Evolutionary conservation across 192 early-diverging fungal species (phyloP).

Genomic region (Coemansia sp.): DNA sequence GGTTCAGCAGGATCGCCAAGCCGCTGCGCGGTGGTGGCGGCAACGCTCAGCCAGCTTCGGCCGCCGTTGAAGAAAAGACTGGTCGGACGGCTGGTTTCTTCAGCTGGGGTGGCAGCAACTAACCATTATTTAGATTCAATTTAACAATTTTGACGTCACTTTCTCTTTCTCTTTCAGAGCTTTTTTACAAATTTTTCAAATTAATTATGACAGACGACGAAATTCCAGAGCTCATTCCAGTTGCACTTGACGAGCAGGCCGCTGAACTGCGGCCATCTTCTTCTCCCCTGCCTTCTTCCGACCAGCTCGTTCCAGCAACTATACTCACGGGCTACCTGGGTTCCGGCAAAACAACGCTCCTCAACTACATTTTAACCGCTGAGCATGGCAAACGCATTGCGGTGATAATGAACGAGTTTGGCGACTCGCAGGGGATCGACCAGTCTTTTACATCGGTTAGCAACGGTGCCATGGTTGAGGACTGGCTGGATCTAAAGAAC

Average conservation of each 20-base stretch:
- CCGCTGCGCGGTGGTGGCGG: slow-evolving; percentile 85
- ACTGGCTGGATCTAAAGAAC: slow-evolving; percentile 97
- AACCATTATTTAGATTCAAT: not conserved
- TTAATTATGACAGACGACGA: slow-evolving; percentile 27
- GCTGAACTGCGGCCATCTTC: slow-evolving; percentile 1
- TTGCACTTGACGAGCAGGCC: not conserved
- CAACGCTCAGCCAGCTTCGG: slow-evolving; percentile 8
- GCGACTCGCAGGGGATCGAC: slow-evolving; percentile 93
- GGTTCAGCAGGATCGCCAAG: slow-evolving; percentile 83
- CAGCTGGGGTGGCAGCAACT: slow-evolving; percentile 33
- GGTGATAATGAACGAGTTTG: slow-evolving; percentile 99
- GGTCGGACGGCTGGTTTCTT: slow-evolving; percentile 35
- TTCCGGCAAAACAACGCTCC: slow-evolving; percentile 89
- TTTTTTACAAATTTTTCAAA: not conserved
- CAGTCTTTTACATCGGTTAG: slow-evolving; percentile 78
- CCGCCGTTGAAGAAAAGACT: slow-evolving; percentile 31
- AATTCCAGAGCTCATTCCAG: slow-evolving; percentile 35
- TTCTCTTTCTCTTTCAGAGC: not conserved
- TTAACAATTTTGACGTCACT: not conserved
- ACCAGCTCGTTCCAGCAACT: slow-evolving; percentile 48
- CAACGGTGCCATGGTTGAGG: slow-evolving; percentile 81
- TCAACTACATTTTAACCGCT: slow-evolving; percentile 78
- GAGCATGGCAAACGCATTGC: slow-evolving; percentile 95
- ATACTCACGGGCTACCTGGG: slow-evolving; percentile 71
- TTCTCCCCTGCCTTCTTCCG: not conserved